These are phyloP conservation scores for Bryum argenteum DNA, from an alignment of 225 moss, liverwort and hornwort genomes.

Conservation along the genomic window DNA sequence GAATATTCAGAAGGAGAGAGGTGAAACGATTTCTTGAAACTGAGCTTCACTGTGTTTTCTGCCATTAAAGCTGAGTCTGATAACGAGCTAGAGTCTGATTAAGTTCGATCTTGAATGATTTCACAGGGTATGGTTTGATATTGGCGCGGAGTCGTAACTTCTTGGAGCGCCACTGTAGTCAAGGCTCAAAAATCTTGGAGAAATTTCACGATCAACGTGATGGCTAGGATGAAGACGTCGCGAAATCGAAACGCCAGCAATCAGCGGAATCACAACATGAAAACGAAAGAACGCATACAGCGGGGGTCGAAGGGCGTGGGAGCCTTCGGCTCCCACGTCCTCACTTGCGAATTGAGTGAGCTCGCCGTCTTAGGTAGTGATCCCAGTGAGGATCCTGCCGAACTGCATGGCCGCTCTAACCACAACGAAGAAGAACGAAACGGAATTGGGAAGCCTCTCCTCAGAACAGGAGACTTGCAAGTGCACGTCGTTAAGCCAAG, in stretches of 20 bases:
- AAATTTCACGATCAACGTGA: background rate
- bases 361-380: background rate
- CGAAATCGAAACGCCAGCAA: slow-evolving; percentile 19
- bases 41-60: background rate
- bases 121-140: background rate
- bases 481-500: slow-evolving; percentile 14
- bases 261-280: slow-evolving; percentile 34
- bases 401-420: fast-evolving
- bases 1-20: no score
- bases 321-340: slow-evolving; percentile 17
- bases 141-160: background rate
- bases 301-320: slow-evolving; percentile 12
- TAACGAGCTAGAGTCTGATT: background rate
- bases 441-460: background rate
- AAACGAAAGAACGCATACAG: slow-evolving; percentile 19
- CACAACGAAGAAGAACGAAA: background rate
- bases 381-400: background rate
- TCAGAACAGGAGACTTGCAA: slow-evolving; percentile 4
- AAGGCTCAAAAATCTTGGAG: background rate
- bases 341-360: slow-evolving; percentile 24
- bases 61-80: background rate
- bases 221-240: background rate
- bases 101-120: slow-evolving; percentile 6
- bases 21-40: background rate
- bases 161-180: background rate